Conservation (phyloP, 2,329 filamentous ascomycete genomes). For the Fusarium albosuccineum region DNA sequence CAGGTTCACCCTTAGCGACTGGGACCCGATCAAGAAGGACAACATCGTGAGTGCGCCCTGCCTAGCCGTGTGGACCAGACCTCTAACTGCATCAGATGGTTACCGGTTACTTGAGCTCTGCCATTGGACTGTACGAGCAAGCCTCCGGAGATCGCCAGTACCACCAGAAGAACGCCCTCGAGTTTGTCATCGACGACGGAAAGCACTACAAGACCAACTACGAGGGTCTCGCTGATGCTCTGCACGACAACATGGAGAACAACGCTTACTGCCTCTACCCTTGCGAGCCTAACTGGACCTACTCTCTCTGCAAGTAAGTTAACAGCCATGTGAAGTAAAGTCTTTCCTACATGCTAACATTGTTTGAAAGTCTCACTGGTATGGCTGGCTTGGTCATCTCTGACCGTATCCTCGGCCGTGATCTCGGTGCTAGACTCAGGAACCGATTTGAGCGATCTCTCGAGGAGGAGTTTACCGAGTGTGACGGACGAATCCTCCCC, state of each 20-base stretch:
- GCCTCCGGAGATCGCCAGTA: conserved; percentile 29
- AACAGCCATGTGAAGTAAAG: no score
- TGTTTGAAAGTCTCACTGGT: conserved; percentile 10
- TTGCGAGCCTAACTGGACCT: conserved; percentile 27
- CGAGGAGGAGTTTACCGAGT: conserved; percentile 25
- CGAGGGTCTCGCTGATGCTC: conserved; percentile 29
- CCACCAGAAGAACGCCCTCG: conserved; percentile 23
- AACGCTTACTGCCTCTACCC: conserved; percentile 26
- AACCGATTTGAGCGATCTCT: conserved; percentile 25
- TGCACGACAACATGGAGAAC: conserved; percentile 29
- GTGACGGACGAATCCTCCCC: conserved; percentile 23
- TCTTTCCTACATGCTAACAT: not conserved
- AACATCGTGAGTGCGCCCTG: conserved; percentile 21
- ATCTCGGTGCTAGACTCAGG: conserved; percentile 12
- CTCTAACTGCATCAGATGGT: conserved; percentile 22
- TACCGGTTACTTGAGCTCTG: conserved; percentile 26
- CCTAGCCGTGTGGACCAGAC: not conserved
- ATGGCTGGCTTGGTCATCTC: conserved; percentile 26
- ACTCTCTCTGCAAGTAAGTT: conserved; percentile 26
- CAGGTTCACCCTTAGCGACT: conserved; percentile 25
- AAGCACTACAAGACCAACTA: conserved; percentile 37
- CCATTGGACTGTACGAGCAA: conserved; percentile 28
- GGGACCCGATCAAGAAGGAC: conserved; percentile 34
- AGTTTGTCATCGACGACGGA: conserved; percentile 25
- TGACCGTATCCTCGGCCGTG: conserved; percentile 19